Conservation (phyloP, 2,329 filamentous ascomycete genomes). For the Nemania sp. region DNA sequence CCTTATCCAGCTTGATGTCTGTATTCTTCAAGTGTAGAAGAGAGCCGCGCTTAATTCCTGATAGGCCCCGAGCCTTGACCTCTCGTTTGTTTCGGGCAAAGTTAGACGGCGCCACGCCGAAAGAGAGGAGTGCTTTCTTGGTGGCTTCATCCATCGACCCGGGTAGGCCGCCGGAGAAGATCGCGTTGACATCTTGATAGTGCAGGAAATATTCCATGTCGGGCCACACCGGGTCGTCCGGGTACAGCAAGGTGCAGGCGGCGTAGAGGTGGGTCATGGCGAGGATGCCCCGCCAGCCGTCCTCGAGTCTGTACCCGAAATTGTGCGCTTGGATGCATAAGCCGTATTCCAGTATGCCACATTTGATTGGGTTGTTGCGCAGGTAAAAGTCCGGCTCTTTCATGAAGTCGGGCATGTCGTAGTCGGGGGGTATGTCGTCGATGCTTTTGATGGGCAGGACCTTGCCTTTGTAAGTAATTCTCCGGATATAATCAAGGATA, state of each 20-base stretch:
- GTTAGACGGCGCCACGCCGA: background rate
- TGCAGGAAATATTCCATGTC: background rate
- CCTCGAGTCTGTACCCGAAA: background rate
- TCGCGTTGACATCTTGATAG: background rate
- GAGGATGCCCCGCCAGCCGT: background rate
- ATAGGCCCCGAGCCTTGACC: background rate
- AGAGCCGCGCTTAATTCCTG: background rate
- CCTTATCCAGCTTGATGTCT: background rate
- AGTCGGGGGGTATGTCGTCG: background rate
- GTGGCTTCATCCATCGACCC: background rate
- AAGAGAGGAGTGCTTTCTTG: background rate
- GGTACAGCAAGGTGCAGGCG: background rate
- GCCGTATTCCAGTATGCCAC: background rate
- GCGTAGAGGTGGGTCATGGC: background rate
- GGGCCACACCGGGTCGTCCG: background rate
- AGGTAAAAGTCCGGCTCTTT: background rate
- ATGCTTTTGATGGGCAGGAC: background rate
- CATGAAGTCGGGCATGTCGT: background rate
- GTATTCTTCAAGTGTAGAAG: background rate
- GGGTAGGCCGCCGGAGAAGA: background rate
- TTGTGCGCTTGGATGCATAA: background rate
- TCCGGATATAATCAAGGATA: background rate
- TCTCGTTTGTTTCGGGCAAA: background rate
- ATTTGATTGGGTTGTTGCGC: background rate
- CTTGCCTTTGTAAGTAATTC: background rate